Conservation (phyloP, 345 rosid genomes). For the Dipteronia sinensis region DNA sequence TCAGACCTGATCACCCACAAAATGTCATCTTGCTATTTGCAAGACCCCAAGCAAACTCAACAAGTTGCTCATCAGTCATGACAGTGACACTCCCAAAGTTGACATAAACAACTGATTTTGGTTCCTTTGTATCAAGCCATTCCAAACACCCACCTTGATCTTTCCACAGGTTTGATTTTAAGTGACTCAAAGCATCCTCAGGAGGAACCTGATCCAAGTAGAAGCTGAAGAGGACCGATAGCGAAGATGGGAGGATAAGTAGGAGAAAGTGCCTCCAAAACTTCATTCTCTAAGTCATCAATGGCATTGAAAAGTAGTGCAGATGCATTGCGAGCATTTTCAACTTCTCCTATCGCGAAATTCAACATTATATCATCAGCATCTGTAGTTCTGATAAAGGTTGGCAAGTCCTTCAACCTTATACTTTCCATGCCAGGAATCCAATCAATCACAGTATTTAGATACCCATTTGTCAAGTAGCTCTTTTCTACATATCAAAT, state of each 20-base stretch:
- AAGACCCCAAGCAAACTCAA: slow-evolving; percentile 25
- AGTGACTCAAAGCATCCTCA: not conserved
- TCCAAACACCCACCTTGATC: not conserved
- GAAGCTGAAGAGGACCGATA: slow-evolving; percentile 19
- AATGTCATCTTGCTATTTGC: slow-evolving; percentile 17
- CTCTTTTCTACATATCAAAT: slow-evolving; percentile 10
- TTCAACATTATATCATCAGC: slow-evolving; percentile 13
- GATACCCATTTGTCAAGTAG: not conserved
- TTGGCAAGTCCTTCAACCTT: slow-evolving; percentile 23
- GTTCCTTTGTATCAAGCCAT: not conserved
- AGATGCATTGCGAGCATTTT: slow-evolving; percentile 8
- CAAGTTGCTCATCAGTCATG: slow-evolving; percentile 14
- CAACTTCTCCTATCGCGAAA: not conserved
- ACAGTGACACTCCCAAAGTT: not conserved
- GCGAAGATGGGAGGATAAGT: slow-evolving; percentile 2
- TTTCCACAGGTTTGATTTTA: slow-evolving; percentile 10
- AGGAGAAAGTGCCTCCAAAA: slow-evolving; percentile 14
- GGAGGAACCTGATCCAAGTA: not conserved
- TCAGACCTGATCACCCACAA: slow-evolving; percentile 30
- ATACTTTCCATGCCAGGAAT: slow-evolving; percentile 18
- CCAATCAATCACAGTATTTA: not conserved
- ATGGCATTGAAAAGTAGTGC: slow-evolving; percentile 21
- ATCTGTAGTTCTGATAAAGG: slow-evolving; percentile 24
- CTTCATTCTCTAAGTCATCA: slow-evolving; percentile 13
- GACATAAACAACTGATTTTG: not conserved